Evolutionary conservation across 1,139 yeast species (phyloP), one percentile per base, ranked within the genome.

Genomic region (Nematodospora anomalae): DNA sequence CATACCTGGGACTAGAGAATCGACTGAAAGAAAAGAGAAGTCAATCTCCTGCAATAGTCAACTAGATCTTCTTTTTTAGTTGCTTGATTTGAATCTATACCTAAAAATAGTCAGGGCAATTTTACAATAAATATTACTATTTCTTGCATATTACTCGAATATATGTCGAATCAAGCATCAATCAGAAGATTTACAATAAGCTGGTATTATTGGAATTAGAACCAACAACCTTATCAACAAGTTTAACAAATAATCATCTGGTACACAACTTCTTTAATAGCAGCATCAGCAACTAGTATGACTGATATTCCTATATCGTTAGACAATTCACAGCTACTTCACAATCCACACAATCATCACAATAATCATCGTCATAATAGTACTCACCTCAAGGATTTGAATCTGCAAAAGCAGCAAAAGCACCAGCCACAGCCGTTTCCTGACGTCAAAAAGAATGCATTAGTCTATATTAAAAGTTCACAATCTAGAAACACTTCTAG

Each of bases 371-470:
- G 16, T 11, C 23, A 26, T 20, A 29, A 23, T 4, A 26, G 26
- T 12, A 16, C 13, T 10, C 26, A 31, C 16, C 27, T 6, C 28
- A 28, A 26, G 36, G 21, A 9, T 3, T 8, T 15, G 11, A 15
- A 16, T 10, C 24, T 28, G 14, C 26, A 30, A 16, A 26, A 30
- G n/a, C 32, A 30, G 15, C 27, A 29, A 16, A 4, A 25, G 10
- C 28, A 22, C 9, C 39, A 38, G 23, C 46, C 46, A 12, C 43
- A 43, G 21, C 48, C 48, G 4, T 38, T 33, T 30, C 26, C 43
- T 10, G 46, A 43, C 12, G 22, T 26, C 8, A 37, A 37, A 28
- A 43, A 39, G 28, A 38, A 35, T 28, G 45, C 41, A 11, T 9
- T 38, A n/a, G 22, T 37, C 4, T 33, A 37, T 21, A 32, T 38